These are phyloP conservation scores for Albatrellus ellisii DNA, from an alignment of 768 basidiomycete genomes.

Conservation along the genomic window DNA sequence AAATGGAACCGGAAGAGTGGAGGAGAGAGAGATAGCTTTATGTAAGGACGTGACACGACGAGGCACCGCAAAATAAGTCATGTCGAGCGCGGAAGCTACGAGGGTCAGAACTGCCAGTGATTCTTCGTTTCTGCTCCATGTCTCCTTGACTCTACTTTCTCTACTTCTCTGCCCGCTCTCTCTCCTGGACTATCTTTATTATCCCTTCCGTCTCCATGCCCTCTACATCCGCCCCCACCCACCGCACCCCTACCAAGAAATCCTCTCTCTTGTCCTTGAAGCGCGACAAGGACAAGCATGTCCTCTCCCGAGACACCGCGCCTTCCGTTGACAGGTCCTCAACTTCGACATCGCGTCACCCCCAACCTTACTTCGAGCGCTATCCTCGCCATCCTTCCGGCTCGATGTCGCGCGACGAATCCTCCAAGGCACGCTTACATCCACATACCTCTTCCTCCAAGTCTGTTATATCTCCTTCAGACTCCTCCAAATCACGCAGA, in stretches of 20 bases:
- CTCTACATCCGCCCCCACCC: constrained; percentile 16
- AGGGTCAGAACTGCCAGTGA: no score
- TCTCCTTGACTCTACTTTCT: no score
- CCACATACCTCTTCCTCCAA: constrained; percentile 3
- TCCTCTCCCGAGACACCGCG: constrained; percentile 14
- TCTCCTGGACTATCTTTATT: not conserved
- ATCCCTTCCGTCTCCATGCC: constrained; percentile 6
- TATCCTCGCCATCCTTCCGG: constrained; percentile 36
- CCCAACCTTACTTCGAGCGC: constrained; percentile 19
- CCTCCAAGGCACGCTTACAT: not conserved
- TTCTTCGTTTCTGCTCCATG: no score
- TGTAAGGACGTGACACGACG: no score
- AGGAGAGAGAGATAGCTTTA: no score
- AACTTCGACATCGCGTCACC: constrained; percentile 11
- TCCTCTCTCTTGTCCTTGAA: constrained; percentile 42
- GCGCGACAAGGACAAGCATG: constrained; percentile 20
- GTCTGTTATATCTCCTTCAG: constrained; percentile 9
- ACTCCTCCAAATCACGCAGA: constrained; percentile 1
- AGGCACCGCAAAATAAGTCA: no score
- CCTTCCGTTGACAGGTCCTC: constrained; percentile 12
- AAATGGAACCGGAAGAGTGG: no score
- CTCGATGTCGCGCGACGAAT: constrained; percentile 16
- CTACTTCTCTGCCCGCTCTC: not conserved
- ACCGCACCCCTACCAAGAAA: constrained; percentile 37
- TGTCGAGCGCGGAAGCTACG: no score